Conservation (phyloP, 805 yeast species). For the Ogataea zsoltii region DNA sequence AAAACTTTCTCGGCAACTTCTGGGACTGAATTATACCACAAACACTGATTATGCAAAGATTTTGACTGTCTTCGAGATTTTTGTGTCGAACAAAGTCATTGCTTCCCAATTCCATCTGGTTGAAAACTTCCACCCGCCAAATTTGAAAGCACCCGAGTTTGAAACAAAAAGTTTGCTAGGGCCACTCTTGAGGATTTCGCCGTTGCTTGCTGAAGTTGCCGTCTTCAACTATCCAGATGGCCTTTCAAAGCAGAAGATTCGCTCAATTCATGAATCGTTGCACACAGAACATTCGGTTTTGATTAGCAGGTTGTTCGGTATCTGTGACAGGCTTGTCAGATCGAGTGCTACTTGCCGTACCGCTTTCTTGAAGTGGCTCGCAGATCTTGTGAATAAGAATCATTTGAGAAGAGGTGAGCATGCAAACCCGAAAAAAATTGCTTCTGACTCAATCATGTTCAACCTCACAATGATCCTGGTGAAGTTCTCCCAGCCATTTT, state of each 20-base stretch:
- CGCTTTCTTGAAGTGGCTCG: slow-evolving; percentile 66
- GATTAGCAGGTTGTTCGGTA: slow-evolving; percentile 62
- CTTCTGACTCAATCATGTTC: slow-evolving; percentile 80
- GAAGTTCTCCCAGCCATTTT: slow-evolving; percentile 79
- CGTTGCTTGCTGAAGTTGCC: slow-evolving; percentile 57
- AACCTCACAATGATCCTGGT: slow-evolving; percentile 70
- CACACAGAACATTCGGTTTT: slow-evolving; percentile 64
- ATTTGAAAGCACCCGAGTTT: slow-evolving; percentile 49
- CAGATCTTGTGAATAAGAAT: slow-evolving; percentile 72
- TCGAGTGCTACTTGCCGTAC: slow-evolving; percentile 67
- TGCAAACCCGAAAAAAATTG: slow-evolving; percentile 62
- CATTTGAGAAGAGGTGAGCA: slow-evolving; percentile 88
- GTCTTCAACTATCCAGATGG: slow-evolving; percentile 43
- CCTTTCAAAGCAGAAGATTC: slow-evolving; percentile 43
- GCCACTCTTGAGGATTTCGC: slow-evolving; percentile 73
- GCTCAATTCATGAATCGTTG: slow-evolving; percentile 55
- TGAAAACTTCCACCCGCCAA: slow-evolving; percentile 52
- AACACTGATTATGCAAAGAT: slow-evolving; percentile 51
- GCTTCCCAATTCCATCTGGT: slow-evolving; percentile 60
- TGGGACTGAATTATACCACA: slow-evolving; percentile 46
- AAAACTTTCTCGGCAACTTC: slow-evolving; percentile 38
- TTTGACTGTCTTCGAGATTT: slow-evolving; percentile 55
- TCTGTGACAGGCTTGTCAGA: slow-evolving; percentile 73
- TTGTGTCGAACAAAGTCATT: slow-evolving; percentile 59
- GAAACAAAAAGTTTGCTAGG: slow-evolving; percentile 73